phyloP scores from a whole-genome alignment of 805 yeast genomes.

The Saccharomycopsis sp. region DNA sequence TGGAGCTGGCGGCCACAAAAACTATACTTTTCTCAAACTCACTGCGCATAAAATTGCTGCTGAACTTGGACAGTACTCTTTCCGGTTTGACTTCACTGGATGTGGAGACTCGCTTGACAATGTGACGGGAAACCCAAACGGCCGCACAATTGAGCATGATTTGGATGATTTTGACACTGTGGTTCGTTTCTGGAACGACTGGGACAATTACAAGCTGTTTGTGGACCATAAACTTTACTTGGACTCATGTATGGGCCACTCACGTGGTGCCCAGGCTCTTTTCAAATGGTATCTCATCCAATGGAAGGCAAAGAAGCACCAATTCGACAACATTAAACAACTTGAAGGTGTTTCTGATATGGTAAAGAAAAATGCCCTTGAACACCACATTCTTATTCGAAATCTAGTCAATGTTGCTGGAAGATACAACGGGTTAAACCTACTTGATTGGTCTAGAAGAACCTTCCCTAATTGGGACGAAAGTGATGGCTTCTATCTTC shows the following conservation, averaged over 20 bases:
- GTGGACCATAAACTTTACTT: constrained; percentile 33
- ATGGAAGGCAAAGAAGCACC: constrained; percentile 26
- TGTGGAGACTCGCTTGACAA: constrained; percentile 58
- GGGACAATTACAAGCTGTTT: constrained; percentile 5
- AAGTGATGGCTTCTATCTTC: constrained; percentile 35
- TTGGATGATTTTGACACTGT: constrained; percentile 56
- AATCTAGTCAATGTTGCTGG: constrained; percentile 67
- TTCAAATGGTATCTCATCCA: constrained; percentile 59
- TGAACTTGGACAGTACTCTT: constrained; percentile 53
- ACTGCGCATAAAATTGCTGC: constrained; percentile 56
- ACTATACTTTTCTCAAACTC: constrained; percentile 63
- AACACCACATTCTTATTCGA: constrained; percentile 45
- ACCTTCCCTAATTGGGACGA: constrained; percentile 33
- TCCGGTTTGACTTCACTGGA: constrained; percentile 80
- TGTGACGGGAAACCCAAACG: constrained; percentile 27
- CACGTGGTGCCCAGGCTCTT: constrained; percentile 74
- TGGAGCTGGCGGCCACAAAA: constrained; percentile 81
- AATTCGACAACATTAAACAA: neutral
- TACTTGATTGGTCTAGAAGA: constrained; percentile 34
- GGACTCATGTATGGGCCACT: constrained; percentile 64
- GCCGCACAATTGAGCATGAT: constrained; percentile 60
- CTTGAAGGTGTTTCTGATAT: neutral
- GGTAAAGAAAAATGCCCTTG: constrained; percentile 1
- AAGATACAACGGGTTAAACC: constrained; percentile 49
- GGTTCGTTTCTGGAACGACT: constrained; percentile 28